These are phyloP conservation scores for Pseudogymnoascus sp. DNA, from an alignment of 2,329 filamentous ascomycete species.

Conservation along the genomic window DNA sequence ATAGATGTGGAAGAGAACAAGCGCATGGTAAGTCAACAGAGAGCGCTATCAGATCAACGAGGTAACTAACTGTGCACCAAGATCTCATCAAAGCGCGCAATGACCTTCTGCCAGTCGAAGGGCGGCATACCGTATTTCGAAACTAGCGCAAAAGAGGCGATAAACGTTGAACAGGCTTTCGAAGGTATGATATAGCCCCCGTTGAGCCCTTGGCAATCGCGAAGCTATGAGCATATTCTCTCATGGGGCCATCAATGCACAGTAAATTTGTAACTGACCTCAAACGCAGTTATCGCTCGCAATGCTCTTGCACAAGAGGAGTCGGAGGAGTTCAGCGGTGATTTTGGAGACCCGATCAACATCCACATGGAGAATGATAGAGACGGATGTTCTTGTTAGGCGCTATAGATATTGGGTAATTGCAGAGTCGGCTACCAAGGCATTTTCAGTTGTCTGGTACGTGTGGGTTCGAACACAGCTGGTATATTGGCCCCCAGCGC, in stretches of 20 bases:
- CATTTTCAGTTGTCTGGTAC: background rate
- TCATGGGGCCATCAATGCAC: background rate
- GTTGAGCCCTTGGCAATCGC: background rate
- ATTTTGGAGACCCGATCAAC: conserved; percentile 97
- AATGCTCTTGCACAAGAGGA: conserved; percentile 96
- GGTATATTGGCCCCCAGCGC: conserved; percentile 10
- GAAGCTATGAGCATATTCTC: conserved; percentile 13
- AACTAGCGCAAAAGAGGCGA: conserved; percentile 96
- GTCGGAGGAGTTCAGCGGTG: conserved; percentile 92
- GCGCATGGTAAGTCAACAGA: conserved; percentile 58
- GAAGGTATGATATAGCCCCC: conserved; percentile 40
- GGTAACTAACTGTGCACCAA: conserved; percentile 30
- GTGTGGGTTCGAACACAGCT: conserved; percentile 9
- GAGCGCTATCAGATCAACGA: background rate
- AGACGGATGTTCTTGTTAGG: conserved; percentile 86
- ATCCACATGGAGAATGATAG: conserved; percentile 93
- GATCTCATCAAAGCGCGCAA: conserved; percentile 92
- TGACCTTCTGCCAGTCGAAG: conserved; percentile 96
- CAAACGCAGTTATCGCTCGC: conserved; percentile 72
- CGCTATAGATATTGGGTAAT: conserved; percentile 7
- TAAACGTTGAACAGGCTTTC: conserved; percentile 90
- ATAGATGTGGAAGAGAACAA: conserved; percentile 98
- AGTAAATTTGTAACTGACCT: background rate
- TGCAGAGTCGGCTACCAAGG: background rate
- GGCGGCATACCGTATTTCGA: conserved; percentile 98